Percentiles rank a stretch among this genome's conserved stretches.
These are phyloP conservation scores for Suhomyces panamericanus DNA, from an alignment of 1,139 yeast species.

Conservation along the genomic window DNA sequence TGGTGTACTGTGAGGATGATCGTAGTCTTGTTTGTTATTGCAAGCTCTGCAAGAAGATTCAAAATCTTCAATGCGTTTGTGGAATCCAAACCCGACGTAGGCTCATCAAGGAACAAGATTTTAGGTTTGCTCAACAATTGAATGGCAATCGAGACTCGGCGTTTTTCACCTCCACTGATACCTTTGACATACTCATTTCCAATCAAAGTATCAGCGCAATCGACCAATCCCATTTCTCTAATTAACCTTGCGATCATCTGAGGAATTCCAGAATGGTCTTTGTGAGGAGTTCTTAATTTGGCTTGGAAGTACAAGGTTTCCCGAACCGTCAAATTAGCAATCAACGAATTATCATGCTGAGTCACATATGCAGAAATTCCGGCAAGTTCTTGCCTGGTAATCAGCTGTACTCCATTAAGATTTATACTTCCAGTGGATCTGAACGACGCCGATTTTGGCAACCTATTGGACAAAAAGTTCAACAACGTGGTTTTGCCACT, in stretches of 20 bases:
- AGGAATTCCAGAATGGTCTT: slow-evolving; percentile 20
- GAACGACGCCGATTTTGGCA: slow-evolving; percentile 15
- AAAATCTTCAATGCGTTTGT: slow-evolving; percentile 24
- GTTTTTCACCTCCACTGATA: slow-evolving; percentile 29
- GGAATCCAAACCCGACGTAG: slow-evolving; percentile 29
- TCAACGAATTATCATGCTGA: slow-evolving; percentile 25
- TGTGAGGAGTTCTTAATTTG: slow-evolving; percentile 22
- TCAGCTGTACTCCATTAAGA: slow-evolving; percentile 17
- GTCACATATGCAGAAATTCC: slow-evolving; percentile 25
- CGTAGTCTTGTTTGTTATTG: slow-evolving; percentile 21
- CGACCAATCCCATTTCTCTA: slow-evolving; percentile 23
- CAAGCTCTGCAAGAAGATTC: slow-evolving; percentile 19
- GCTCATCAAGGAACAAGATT: slow-evolving; percentile 28
- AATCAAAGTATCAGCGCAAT: slow-evolving; percentile 28
- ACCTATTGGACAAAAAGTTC: slow-evolving; percentile 22
- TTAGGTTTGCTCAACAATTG: slow-evolving; percentile 27
- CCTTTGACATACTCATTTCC: slow-evolving; percentile 25
- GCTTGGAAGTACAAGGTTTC: slow-evolving; percentile 30
- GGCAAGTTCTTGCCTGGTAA: slow-evolving; percentile 19
- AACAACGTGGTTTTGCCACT: slow-evolving; percentile 29
- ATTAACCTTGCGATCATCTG: slow-evolving; percentile 18
- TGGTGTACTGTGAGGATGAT: slow-evolving; percentile 27
- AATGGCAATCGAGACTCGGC: slow-evolving; percentile 28
- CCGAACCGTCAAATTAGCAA: slow-evolving; percentile 26
- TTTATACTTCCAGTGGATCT: slow-evolving; percentile 17